Conservation (phyloP, 164 flowering plant genomes). For the Buxus sempervirens region DNA sequence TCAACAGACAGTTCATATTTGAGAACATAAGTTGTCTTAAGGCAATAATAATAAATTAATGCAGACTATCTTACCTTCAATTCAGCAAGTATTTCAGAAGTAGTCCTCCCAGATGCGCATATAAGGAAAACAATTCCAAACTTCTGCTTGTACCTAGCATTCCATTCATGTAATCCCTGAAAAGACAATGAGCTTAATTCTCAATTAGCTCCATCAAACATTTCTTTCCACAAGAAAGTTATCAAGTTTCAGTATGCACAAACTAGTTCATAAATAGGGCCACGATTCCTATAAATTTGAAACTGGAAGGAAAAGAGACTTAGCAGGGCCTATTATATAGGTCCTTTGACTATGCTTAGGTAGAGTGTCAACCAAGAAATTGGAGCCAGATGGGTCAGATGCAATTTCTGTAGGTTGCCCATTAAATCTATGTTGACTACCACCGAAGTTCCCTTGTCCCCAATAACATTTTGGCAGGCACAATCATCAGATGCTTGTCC, state of each 20-base stretch:
- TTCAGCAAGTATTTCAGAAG: slow-evolving; percentile 75
- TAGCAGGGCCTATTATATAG: background rate
- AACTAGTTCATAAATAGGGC: background rate
- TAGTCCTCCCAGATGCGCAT: slow-evolving; percentile 86
- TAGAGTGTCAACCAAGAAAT: background rate
- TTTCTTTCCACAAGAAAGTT: background rate
- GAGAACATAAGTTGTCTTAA: background rate
- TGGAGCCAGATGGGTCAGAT: background rate
- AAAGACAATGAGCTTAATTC: slow-evolving; percentile 8
- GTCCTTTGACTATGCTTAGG: background rate
- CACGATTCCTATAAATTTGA: background rate
- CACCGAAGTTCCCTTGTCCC: no score
- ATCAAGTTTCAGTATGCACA: background rate
- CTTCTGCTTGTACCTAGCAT: slow-evolving; percentile 60
- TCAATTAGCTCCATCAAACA: background rate
- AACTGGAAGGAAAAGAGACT: background rate
- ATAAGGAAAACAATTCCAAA: slow-evolving; percentile 90
- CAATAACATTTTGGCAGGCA: background rate
- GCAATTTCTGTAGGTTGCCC: background rate
- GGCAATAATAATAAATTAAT: background rate
- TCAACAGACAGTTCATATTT: background rate
- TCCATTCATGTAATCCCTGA: slow-evolving; percentile 84
- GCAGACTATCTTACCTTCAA: slow-evolving; percentile 50
- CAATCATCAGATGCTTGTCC: no score
- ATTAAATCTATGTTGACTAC: no score